Base-by-base conservation (phyloP, 2,329 filamentous ascomycete genomes). In the Aspergillus alliaceus region DNA sequence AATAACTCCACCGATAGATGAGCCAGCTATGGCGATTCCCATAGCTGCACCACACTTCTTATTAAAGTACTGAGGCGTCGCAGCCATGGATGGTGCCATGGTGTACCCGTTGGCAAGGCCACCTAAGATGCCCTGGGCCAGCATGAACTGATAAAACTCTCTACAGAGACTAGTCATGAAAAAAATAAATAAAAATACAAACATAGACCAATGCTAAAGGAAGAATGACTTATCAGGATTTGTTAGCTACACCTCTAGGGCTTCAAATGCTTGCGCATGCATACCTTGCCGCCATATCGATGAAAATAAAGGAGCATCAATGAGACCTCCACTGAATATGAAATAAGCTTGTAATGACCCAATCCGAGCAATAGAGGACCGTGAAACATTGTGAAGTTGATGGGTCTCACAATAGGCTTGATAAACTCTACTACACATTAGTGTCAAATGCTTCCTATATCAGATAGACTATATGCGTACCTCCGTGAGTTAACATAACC, bases 121-220 rank as follows among this genome's bases (percentile, higher is more conserved):
- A 3, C 57, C 54, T 2, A 66, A n/a, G 18, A 65, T 29, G 6
- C 60, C 66, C 49, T 70, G 65, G 2, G 65, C 66, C 1, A 73
- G 68, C 31, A 84, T 68, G 64, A 84, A 80, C 35, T 84, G 82
- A 59, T 80, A 84, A 66, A 83, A 84, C 54, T 82, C 63, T 0
- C 74, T 81, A 52, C 77, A 86, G 56, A 88, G 69, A 6, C 78
- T 82, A 0, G 82, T 78, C 84, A 87, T 86, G 83, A 88, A 87
- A 9, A 88, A 66, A 2, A 83, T 83, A 52, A 87, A 81, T n/a
- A 88, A 80, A 20, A 59, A 58, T 1, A 59, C 20, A 2, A 60
- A n/a, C n/a, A n/a, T n/a, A n/a, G n/a, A n/a, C n/a, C n/a, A n/a
- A n/a, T n/a, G n/a, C n/a, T n/a, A n/a, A n/a, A n/a, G n/a, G n/a